Conservation (phyloP, 2,329 filamentous ascomycete species). For the Colletotrichum brevisporum region DNA sequence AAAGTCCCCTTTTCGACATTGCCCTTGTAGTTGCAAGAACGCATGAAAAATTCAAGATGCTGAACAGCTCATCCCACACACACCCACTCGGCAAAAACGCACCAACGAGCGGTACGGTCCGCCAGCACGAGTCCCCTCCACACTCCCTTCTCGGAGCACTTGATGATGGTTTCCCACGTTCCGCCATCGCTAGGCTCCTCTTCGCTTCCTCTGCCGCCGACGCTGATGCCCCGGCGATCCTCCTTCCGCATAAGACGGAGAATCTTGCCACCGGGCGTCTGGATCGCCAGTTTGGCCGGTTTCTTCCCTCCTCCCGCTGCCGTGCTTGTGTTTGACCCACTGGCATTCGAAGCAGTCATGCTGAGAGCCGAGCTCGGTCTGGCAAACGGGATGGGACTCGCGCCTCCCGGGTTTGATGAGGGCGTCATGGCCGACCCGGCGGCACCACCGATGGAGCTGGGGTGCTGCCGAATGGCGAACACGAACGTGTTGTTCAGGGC, state of each 20-base stretch:
- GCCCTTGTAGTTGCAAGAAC: slow-evolving; percentile 27
- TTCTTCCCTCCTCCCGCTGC: slow-evolving; percentile 76
- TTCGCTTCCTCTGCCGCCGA: slow-evolving; percentile 59
- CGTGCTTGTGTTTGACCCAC: slow-evolving; percentile 70
- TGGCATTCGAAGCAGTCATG: slow-evolving; percentile 71
- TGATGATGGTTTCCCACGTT: slow-evolving; percentile 92
- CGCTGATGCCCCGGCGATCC: slow-evolving; percentile 70
- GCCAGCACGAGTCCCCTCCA: slow-evolving; percentile 88
- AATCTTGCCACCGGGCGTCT: slow-evolving; percentile 95
- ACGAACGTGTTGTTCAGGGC: slow-evolving; percentile 98
- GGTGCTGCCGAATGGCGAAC: slow-evolving; percentile 94
- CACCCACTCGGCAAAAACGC: slow-evolving; percentile 91
- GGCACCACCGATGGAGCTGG: slow-evolving; percentile 65
- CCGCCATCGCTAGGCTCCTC: slow-evolving; percentile 78
- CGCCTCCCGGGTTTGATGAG: slow-evolving; percentile 61
- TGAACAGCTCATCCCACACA: slow-evolving; percentile 57
- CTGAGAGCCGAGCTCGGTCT: slow-evolving; percentile 76
- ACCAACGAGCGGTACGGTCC: slow-evolving; percentile 88
- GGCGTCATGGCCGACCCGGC: slow-evolving; percentile 57
- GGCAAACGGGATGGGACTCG: slow-evolving; percentile 73
- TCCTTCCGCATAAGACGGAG: slow-evolving; percentile 87
- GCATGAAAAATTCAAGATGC: slow-evolving; percentile 16
- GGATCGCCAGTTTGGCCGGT: slow-evolving; percentile 94
- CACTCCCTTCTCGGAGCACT: slow-evolving; percentile 84
- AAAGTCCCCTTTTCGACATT: slow-evolving; percentile 22